Base-by-base conservation (phyloP, 805 yeast genomes). In the Cyberlindnera veronae region DNA sequence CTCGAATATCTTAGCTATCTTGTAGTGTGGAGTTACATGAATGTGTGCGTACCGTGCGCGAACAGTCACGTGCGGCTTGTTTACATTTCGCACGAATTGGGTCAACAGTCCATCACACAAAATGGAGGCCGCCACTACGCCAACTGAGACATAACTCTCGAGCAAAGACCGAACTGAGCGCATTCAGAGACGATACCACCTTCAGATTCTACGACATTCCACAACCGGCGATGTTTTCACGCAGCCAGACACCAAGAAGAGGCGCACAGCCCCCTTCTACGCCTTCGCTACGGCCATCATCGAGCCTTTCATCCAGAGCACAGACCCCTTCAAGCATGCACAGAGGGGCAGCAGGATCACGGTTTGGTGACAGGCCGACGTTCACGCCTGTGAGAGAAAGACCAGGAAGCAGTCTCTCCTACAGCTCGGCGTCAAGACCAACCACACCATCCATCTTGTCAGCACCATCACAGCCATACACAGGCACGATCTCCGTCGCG, bases 401-500 rank as follows among this genome's bases (percentile, higher is more conserved):
- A 16, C 51, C 55, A 1, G 19, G 47, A 1, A 41, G 48, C 34
- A 36, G 46, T 6, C 27, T 49, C 15, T 41, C 45, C 8, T 38
- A 42, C 19, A 29, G 41, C 6, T 32, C 44, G 2, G 8, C 34
- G 3, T 52, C 59, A 16, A 46, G 56, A 38, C 57, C 57, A 6
- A 39, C 53, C 12, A 52, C 58, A 0, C 57, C 58, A 4, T 52
- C 58, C 5, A 41, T 50, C 29, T 28, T 23, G 5, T 13, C 42
- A 5, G 14, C 38, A 15, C 32, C 41, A 10, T 41, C 54, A 10
- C 57, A 46, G 34, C 54, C 64, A 1, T 84, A 82, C 53, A 71
- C 77, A 4, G 95, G 95, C 2, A 71, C 81, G 13, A 87, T 88
- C 47, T 73, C 77, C 2, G 96, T 88, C 1, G 75, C 89, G 1